Conservation (phyloP, 2,329 filamentous ascomycete genomes). For the Leptosphaerulina australis region DNA sequence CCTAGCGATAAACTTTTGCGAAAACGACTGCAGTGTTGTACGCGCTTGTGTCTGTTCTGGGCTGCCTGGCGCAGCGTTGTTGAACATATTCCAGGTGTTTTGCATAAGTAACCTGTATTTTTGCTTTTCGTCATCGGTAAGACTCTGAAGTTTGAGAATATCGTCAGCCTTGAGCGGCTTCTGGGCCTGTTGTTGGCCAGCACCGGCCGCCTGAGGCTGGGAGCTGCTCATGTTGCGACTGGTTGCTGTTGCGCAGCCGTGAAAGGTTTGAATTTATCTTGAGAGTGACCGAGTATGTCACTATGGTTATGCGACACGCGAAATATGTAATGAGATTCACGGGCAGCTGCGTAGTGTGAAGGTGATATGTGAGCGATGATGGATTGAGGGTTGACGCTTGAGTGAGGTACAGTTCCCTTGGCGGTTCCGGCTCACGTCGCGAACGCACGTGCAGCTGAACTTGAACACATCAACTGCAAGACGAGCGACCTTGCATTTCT, state of each 20-base stretch:
- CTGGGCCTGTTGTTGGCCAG: conserved; percentile 22
- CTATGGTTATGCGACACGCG: conserved; percentile 8
- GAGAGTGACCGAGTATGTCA: background rate
- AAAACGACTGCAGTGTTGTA: conserved; percentile 58
- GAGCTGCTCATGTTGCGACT: conserved; percentile 42
- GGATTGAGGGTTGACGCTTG: conserved; percentile 12
- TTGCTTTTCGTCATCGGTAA: conserved; percentile 61
- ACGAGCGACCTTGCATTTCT: background rate
- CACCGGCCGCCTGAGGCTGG: conserved; percentile 37
- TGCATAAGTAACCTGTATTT: conserved; percentile 61
- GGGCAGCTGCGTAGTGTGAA: background rate
- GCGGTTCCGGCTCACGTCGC: conserved; percentile 16
- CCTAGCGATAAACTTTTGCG: conserved; percentile 58
- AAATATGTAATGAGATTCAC: background rate
- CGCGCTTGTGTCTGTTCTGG: conserved; percentile 58
- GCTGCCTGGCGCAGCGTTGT: conserved; percentile 56
- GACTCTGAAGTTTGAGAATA: conserved; percentile 43
- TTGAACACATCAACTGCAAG: background rate
- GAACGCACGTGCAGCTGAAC: conserved; percentile 26
- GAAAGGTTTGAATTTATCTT: conserved; percentile 1
- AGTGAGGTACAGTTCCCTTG: conserved; percentile 17
- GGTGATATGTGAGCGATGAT: conserved; percentile 1
- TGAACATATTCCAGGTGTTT: conserved; percentile 60
- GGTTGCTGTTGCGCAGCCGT: conserved; percentile 17
- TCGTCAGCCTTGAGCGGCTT: conserved; percentile 45